Conservation (phyloP, 306 rosid genomes). For the Cyclanthera cordifolia region DNA sequence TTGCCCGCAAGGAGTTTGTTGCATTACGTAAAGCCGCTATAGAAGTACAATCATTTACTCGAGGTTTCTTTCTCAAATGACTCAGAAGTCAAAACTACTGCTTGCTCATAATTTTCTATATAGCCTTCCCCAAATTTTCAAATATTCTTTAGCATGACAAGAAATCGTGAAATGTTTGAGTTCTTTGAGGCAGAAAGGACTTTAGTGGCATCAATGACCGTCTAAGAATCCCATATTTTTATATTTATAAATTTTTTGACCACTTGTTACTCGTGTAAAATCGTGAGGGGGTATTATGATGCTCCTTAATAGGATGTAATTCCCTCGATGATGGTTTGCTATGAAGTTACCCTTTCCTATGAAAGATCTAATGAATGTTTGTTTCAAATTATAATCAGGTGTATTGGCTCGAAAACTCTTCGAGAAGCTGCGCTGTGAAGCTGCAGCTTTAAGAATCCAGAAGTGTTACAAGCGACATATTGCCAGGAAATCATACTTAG, state of each 20-base stretch:
- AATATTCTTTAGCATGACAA: neutral
- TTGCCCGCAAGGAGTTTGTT: constrained; percentile 84
- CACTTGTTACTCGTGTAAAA: neutral
- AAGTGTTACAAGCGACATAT: constrained; percentile 55
- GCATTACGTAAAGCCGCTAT: constrained; percentile 75
- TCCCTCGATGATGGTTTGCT: neutral
- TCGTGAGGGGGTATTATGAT: neutral
- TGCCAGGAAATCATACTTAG: constrained; percentile 52
- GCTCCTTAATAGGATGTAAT: neutral
- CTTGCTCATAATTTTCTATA: neutral
- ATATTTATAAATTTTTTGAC: neutral
- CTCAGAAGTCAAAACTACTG: constrained; percentile 18
- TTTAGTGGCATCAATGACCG: neutral
- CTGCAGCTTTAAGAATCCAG: constrained; percentile 85
- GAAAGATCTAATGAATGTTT: constrained; percentile 2
- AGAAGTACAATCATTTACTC: constrained; percentile 66
- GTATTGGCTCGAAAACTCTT: constrained; percentile 62
- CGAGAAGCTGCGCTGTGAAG: constrained; percentile 71
- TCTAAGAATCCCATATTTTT: neutral
- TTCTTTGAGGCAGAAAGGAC: neutral
- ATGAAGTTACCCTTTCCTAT: constrained; percentile 1
- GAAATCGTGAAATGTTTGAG: neutral
- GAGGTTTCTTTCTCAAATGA: constrained; percentile 50
- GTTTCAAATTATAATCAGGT: constrained; percentile 42
- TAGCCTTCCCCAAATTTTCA: neutral